These are phyloP conservation scores for Penicillium angulare DNA, from an alignment of 495 filamentous ascomycete genomes.

Conservation along the genomic window DNA sequence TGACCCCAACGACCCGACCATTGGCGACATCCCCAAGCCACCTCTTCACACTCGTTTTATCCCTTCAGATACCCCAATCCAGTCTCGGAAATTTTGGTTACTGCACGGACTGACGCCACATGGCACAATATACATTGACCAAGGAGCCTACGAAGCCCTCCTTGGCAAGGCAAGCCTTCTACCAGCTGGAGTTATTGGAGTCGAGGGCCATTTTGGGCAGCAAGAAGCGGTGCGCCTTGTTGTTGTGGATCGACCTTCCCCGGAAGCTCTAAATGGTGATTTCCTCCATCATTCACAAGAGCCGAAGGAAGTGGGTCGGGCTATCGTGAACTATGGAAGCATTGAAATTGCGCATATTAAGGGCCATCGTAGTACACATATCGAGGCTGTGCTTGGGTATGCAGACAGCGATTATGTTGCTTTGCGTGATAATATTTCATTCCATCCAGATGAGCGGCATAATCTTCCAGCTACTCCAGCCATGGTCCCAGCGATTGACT, in stretches of 20 bases:
- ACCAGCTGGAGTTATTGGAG: conserved; percentile 84
- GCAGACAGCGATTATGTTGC: conserved; percentile 95
- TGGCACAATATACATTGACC: conserved; percentile 88
- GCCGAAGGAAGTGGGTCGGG: conserved; percentile 79
- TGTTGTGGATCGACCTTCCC: conserved; percentile 60
- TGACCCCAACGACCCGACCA: conserved; percentile 9
- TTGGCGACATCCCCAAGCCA: conserved; percentile 23
- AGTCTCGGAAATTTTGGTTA: conserved; percentile 95
- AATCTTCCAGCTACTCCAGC: conserved; percentile 30
- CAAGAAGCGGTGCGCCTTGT: conserved; percentile 87
- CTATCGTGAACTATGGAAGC: conserved; percentile 91
- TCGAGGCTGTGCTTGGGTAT: conserved; percentile 77
- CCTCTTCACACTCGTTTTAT: conserved; percentile 93
- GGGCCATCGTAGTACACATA: conserved; percentile 78
- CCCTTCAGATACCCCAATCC: conserved; percentile 79
- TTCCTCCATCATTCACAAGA: conserved; percentile 44
- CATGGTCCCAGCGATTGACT: conserved; percentile 38
- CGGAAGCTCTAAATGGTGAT: conserved; percentile 40
- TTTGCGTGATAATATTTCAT: conserved; percentile 80
- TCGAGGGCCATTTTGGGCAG: conserved; percentile 82
- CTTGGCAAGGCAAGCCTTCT: conserved; percentile 81
- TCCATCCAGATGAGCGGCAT: conserved; percentile 36
- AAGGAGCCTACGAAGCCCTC: conserved; percentile 78
- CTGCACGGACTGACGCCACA: conserved; percentile 91
- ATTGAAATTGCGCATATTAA: conserved; percentile 79